Evolutionary conservation across 345 rosid genomes (phyloP).

Genomic region (Microthlaspi erraticum): DNA sequence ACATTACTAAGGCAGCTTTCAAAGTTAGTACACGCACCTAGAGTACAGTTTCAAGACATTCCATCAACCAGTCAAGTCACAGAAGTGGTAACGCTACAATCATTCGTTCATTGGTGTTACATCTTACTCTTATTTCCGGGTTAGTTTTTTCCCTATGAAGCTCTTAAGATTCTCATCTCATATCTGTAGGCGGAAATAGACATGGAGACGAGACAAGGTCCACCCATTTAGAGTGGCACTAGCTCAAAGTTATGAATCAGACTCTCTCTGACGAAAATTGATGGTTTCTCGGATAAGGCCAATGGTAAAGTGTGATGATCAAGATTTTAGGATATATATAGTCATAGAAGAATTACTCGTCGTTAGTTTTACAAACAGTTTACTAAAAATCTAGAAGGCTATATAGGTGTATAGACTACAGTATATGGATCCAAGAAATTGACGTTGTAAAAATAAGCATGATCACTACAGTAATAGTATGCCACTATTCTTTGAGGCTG

Average conservation of each 20-base stretch:
- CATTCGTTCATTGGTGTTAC: conserved; percentile 4
- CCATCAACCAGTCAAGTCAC: conserved; percentile 9
- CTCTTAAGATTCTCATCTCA: conserved; percentile 11
- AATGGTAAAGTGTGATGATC: conserved; percentile 1
- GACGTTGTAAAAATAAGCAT: no score
- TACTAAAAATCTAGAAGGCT: no score
- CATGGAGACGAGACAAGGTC: conserved; percentile 27
- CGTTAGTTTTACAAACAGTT: no score
- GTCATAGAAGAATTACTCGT: no score
- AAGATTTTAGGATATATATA: no score
- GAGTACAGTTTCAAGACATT: conserved; percentile 30
- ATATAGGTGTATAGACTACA: no score
- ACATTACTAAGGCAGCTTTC: conserved; percentile 22
- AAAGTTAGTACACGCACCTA: conserved; percentile 16
- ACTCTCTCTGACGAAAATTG: conserved; percentile 2
- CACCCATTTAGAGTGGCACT: neutral
- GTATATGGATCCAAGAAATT: no score
- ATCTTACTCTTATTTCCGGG: neutral
- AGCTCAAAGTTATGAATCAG: conserved; percentile 31
- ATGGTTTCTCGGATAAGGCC: conserved; percentile 11
- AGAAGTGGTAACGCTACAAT: conserved; percentile 7
- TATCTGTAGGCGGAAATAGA: conserved; percentile 9
- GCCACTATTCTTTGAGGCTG: no score
- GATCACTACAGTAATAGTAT: no score
- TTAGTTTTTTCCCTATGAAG: neutral